Evolutionary conservation across 73 alveolate genomes (phyloP).

Genomic region (Paramecium bursaria): DNA sequence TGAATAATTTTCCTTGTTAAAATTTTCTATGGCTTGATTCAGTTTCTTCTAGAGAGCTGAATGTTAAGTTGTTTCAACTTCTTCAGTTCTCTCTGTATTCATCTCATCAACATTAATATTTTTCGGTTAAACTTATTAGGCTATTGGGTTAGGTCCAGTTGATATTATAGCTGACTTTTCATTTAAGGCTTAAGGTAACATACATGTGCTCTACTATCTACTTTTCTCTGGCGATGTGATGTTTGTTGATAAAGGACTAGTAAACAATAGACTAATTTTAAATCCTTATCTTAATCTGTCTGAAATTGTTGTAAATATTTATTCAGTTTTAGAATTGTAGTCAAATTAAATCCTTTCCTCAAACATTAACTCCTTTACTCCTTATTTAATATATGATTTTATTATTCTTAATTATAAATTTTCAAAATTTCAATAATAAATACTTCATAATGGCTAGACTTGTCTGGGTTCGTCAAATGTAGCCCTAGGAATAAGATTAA

Average conservation of each 20-base stretch:
- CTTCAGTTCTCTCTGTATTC: not conserved
- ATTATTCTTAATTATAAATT: too few species aligned
- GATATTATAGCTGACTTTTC: too few species aligned
- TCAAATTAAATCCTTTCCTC: not conserved
- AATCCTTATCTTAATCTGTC: not conserved
- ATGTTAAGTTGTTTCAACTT: not conserved
- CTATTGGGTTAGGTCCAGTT: not conserved
- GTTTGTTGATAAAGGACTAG: not conserved
- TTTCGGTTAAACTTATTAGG: not conserved
- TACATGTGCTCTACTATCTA: not conserved
- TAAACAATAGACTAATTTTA: not conserved
- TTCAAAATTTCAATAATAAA: too few species aligned
- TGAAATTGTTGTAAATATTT: not conserved
- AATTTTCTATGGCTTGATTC: not conserved
- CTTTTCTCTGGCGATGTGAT: not conserved
- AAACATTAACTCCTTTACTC: too few species aligned
- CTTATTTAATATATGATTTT: too few species aligned
- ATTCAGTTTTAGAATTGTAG: not conserved
- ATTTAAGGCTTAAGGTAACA: too few species aligned
- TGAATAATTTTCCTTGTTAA: not conserved
- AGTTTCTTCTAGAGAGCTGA: not conserved
- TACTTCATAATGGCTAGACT: too few species aligned
- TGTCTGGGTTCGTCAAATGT: conserved; percentile 20
- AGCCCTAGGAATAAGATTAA: not conserved
- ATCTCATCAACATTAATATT: not conserved